These are phyloP conservation scores for Wickerhamomyces sydowiorum DNA, from an alignment of 805 yeast species.

Conservation along the genomic window DNA sequence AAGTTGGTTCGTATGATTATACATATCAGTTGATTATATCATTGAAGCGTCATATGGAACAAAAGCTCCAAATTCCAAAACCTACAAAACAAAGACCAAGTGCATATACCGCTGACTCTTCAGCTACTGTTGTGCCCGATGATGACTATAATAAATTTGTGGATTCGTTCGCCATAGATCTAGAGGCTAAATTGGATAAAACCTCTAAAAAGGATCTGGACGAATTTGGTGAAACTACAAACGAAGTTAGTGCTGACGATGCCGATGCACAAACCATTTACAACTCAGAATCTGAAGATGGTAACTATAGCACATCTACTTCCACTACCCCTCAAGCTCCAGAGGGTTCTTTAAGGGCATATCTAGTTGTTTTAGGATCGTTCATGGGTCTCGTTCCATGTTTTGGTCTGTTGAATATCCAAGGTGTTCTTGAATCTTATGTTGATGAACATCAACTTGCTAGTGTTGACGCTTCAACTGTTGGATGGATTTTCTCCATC, in stretches of 20 bases:
- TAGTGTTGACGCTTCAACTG: slow-evolving; percentile 35
- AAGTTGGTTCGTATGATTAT: no score
- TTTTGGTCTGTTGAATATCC: slow-evolving; percentile 50
- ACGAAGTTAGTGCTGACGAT: neutral
- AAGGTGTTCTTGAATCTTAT: slow-evolving; percentile 59
- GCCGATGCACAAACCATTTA: neutral
- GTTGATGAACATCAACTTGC: slow-evolving; percentile 47
- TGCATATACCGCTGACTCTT: neutral
- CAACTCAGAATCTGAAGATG: neutral
- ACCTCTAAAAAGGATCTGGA: neutral
- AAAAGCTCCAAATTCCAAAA: neutral
- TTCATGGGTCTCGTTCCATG: slow-evolving; percentile 48
- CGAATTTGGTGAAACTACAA: neutral
- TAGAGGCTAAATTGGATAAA: neutral
- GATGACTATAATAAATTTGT: neutral
- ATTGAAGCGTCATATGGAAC: neutral
- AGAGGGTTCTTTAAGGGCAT: slow-evolving; percentile 52
- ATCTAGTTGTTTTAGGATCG: slow-evolving; percentile 48
- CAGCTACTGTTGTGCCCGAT: neutral
- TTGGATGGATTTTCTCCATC: slow-evolving; percentile 51
- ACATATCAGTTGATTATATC: no score
- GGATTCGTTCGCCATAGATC: neutral
- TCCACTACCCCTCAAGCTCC: slow-evolving; percentile 27
- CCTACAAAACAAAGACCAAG: neutral
- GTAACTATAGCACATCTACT: no score